Evolutionary conservation across 1,139 yeast species (phyloP).

Genomic region (Yamadazyma buinensis): DNA sequence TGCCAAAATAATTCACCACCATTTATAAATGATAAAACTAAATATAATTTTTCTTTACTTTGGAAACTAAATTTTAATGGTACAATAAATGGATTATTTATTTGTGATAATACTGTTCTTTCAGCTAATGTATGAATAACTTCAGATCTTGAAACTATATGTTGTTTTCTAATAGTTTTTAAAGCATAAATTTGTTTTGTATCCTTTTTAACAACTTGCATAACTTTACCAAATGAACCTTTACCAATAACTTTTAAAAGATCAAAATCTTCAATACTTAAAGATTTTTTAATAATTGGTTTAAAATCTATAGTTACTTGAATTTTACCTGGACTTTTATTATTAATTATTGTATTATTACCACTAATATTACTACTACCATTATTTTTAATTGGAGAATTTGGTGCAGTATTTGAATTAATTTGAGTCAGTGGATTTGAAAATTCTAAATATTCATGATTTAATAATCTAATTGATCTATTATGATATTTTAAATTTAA

Average conservation of each 20-base stretch:
- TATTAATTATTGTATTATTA: not conserved
- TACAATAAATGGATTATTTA: conserved; percentile 96
- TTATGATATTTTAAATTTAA: conserved; percentile 37
- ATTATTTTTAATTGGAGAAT: not conserved
- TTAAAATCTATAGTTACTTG: conserved; percentile 75
- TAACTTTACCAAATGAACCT: conserved; percentile 97
- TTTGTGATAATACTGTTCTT: conserved; percentile 89
- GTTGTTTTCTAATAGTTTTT: conserved; percentile 89
- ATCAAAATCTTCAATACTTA: conserved; percentile 88
- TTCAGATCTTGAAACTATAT: conserved; percentile 89
- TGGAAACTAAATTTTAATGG: conserved; percentile 95
- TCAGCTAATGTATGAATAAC: conserved; percentile 96
- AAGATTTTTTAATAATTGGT: conserved; percentile 61
- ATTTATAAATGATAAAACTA: conserved; percentile 88
- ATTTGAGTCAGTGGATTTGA: conserved; percentile 7
- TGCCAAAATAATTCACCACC: conserved; percentile 98
- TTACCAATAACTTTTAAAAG: conserved; percentile 92
- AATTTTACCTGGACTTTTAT: conserved; percentile 27
- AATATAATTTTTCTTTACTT: conserved; percentile 86
- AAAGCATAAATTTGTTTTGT: conserved; percentile 92
- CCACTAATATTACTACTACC: not conserved
- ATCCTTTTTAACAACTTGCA: conserved; percentile 96
- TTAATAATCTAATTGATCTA: conserved; percentile 37
- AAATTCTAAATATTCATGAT: conserved; percentile 46
- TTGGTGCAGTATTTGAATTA: no score